Conservation (phyloP, 805 yeast species). For the Clavispora phyllophila region DNA sequence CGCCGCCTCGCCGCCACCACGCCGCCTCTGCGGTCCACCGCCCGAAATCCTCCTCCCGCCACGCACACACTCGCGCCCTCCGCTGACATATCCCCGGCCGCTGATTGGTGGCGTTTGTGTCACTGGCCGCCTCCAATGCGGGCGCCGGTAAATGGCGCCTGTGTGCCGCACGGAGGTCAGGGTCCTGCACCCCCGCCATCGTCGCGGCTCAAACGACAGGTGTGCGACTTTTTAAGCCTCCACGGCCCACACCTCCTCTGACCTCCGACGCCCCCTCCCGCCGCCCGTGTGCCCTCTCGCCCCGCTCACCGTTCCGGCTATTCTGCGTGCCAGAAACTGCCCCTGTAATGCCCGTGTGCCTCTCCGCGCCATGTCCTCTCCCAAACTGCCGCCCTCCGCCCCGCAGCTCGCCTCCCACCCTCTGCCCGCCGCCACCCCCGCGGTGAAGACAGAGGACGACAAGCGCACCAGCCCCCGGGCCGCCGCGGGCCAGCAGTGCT, state of each 20-base stretch:
- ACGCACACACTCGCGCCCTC: no score
- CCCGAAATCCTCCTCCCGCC: no score
- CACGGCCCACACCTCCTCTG: not conserved
- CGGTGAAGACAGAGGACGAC: not conserved
- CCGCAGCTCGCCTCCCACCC: not conserved
- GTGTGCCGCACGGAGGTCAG: not conserved
- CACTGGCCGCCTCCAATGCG: not conserved
- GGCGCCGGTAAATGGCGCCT: not conserved
- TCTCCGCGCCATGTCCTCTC: not conserved
- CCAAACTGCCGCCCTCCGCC: not conserved
- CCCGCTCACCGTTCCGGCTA: not conserved
- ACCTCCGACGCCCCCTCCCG: not conserved
- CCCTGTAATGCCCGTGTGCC: not conserved
- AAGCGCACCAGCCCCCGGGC: not conserved
- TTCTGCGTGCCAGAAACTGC: not conserved
- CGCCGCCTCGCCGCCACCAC: no score
- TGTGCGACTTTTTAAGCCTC: not conserved
- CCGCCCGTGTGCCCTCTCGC: not conserved
- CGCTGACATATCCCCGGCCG: not conserved
- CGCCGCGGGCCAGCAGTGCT: slow-evolving; percentile 23
- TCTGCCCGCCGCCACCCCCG: not conserved
- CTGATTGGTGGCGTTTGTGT: not conserved
- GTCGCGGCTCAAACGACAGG: not conserved
- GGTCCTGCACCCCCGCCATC: not conserved
- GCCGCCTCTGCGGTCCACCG: no score